phyloP scores from a whole-genome alignment of 108 stramenopile genomes.

The Stephanodiscus minutulus region DNA sequence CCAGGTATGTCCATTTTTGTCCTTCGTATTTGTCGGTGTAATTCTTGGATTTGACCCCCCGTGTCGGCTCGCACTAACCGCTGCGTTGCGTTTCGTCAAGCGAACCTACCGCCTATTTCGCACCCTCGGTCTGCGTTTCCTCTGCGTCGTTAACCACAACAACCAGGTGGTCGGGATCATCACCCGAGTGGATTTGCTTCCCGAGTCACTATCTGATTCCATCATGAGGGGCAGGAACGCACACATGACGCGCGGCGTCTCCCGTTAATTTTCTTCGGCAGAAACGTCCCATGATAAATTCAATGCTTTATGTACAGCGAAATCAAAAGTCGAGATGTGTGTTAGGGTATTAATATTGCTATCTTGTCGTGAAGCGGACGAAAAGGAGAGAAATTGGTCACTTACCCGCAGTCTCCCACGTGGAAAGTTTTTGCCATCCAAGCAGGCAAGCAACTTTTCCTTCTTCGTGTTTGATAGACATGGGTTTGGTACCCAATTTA shows the following conservation, averaged over 20 bases:
- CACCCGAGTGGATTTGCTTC: constrained; percentile 82
- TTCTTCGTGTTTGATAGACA: no score
- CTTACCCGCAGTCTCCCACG: no score
- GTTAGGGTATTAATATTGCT: no score
- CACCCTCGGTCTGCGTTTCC: constrained; percentile 93
- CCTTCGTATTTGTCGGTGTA: not conserved
- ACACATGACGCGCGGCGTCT: constrained; percentile 38
- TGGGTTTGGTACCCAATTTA: no score
- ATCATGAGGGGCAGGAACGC: constrained; percentile 84
- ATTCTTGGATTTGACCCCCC: not conserved
- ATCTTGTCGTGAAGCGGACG: no score
- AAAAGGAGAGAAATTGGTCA: no score
- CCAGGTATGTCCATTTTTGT: constrained; percentile 34
- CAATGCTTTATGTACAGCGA: no score
- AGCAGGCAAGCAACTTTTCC: no score
- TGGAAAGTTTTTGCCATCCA: no score
- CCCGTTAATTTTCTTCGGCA: not conserved
- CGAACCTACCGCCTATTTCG: constrained; percentile 95
- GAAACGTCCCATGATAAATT: not conserved
- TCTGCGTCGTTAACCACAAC: constrained; percentile 92
- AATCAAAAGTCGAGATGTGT: no score
- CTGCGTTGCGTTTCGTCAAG: constrained; percentile 14
- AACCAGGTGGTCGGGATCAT: constrained; percentile 92
- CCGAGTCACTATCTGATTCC: constrained; percentile 74
- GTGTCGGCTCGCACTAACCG: no score